Conservation (phyloP, 805 yeast species). For the Metschnikowia corniflorae region DNA sequence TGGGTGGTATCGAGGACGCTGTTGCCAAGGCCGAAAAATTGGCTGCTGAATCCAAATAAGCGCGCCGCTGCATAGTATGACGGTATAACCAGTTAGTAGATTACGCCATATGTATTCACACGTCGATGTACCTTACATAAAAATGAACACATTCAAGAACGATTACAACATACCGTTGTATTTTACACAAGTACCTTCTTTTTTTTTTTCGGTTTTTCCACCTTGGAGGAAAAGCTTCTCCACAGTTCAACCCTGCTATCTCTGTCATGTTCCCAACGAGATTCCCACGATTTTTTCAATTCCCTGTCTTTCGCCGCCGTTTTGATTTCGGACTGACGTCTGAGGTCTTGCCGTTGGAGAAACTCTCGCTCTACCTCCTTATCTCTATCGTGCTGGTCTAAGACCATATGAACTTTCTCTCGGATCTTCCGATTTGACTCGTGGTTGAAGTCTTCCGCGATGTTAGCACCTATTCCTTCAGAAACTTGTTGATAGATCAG, state of each 20-base stretch:
- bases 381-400: constrained; percentile 35
- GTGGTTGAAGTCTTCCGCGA: constrained; percentile 18
- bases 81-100: constrained; percentile 21
- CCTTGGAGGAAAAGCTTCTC: constrained; percentile 47
- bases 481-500: constrained; percentile 29
- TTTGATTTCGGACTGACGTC: constrained; percentile 22
- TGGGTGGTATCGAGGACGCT: constrained; percentile 99
- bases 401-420: constrained; percentile 40
- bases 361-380: constrained; percentile 25
- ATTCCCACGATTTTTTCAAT: constrained; percentile 29
- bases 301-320: constrained; percentile 36
- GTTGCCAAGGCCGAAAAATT: constrained; percentile 98
- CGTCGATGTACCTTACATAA: constrained; percentile 16
- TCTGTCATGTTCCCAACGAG: constrained; percentile 59
- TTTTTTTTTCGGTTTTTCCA: constrained; percentile 45
- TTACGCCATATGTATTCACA: constrained; percentile 16
- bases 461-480: constrained; percentile 3
- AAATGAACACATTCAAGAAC: constrained; percentile 16
- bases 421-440: constrained; percentile 29
- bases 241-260: constrained; percentile 58
- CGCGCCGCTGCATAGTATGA: constrained; percentile 22
- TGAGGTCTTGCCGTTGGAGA: constrained; percentile 28
- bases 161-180: constrained; percentile 1
- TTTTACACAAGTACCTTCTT: constrained; percentile 40
- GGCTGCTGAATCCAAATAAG: constrained; percentile 85